A percentile compares a stretch with the other conserved stretches of the same genome.
These are phyloP conservation scores for Phycomyces nitens DNA, from an alignment of 192 early-diverging fungal species.

Conservation along the genomic window DNA sequence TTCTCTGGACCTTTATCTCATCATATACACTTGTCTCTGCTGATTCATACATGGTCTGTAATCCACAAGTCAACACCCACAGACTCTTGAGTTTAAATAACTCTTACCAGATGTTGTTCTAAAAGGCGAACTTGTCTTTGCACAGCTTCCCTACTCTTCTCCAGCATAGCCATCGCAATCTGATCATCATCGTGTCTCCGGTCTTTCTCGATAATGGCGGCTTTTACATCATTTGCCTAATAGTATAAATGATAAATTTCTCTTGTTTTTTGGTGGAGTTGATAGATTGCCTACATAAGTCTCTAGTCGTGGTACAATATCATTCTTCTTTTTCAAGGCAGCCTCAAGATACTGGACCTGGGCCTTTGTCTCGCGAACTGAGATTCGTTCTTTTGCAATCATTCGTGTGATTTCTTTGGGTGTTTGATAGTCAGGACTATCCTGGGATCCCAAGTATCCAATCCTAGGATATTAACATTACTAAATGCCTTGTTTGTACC, in stretches of 20 bases:
- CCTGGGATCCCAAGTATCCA: not conserved
- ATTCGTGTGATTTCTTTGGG: not conserved
- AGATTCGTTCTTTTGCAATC: not conserved
- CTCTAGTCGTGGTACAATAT: not conserved
- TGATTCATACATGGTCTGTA: not conserved
- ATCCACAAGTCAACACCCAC: too few species aligned
- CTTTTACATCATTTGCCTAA: not conserved
- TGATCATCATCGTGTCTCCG: not conserved
- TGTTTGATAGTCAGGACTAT: not conserved
- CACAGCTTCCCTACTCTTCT: not conserved
- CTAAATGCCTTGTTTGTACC: not conserved
- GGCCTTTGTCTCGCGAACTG: too few species aligned
- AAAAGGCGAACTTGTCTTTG: too few species aligned
- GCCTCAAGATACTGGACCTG: not conserved
- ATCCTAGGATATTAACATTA: not conserved
- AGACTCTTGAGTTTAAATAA: too few species aligned
- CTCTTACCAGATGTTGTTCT: too few species aligned
- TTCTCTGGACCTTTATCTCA: not conserved
- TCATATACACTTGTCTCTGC: not conserved
- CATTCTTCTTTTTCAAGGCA: not conserved
- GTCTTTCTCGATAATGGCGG: not conserved
- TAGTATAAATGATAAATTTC: not conserved
- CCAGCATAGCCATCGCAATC: not conserved
- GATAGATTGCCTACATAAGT: not conserved
- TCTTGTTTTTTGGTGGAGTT: not conserved